Evolutionary conservation across 1,139 yeast genomes (phyloP).

Genomic region (Pneumocystis jirovecii): DNA sequence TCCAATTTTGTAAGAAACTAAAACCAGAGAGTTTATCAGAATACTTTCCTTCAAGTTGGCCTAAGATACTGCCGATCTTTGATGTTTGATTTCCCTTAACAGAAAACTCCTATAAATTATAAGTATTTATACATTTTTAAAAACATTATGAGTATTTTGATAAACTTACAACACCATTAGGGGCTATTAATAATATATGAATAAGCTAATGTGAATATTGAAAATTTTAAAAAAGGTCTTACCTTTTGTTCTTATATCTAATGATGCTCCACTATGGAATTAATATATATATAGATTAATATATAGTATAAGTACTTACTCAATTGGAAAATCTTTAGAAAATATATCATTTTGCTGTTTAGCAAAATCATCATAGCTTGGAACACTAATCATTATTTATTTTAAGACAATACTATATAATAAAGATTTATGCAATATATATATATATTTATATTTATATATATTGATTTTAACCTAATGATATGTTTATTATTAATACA

Average conservation of each 20-base stretch:
- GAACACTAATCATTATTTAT: neutral
- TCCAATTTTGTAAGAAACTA: slow-evolving; percentile 94
- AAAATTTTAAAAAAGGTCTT: neutral
- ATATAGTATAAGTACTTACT: neutral
- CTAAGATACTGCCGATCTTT: slow-evolving; percentile 69
- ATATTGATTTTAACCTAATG: neutral
- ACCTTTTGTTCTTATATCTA: neutral
- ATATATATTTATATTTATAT: neutral
- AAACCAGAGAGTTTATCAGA: slow-evolving; percentile 87
- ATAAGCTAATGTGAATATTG: neutral
- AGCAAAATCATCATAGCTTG: neutral
- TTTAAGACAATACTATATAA: neutral
- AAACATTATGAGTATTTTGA: neutral
- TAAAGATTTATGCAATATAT: neutral
- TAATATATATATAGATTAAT: neutral
- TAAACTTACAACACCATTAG: slow-evolving; percentile 63
- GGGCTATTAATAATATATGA: slow-evolving; percentile 33
- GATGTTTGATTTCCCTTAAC: slow-evolving; percentile 80
- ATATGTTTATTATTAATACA: neutral
- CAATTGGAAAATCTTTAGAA: neutral
- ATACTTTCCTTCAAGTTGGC: slow-evolving; percentile 83
- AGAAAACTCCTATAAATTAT: slow-evolving; percentile 39
- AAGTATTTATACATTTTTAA: neutral
- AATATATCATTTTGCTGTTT: neutral
- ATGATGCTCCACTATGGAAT: neutral